These are phyloP conservation scores for Sclerotinia spermophila DNA, from an alignment of 2,329 filamentous ascomycete species.

Conservation along the genomic window DNA sequence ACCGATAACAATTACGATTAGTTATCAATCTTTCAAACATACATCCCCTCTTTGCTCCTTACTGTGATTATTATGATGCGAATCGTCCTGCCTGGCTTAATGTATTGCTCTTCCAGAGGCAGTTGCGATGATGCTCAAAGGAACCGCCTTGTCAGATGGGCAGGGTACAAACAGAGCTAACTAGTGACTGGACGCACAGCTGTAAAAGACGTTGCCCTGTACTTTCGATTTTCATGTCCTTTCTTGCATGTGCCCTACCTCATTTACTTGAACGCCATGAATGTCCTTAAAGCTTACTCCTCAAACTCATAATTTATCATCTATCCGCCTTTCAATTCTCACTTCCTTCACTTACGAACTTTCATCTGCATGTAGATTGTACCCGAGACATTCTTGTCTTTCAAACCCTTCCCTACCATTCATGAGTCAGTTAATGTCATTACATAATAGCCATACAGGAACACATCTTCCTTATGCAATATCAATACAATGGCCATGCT, in stretches of 20 bases:
- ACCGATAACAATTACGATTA: constrained; percentile 24
- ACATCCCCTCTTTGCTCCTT: background rate
- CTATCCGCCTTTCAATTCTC: too few species aligned
- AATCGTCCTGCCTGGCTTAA: too few species aligned
- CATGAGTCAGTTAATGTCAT: background rate
- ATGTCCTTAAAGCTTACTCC: background rate
- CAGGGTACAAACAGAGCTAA: background rate
- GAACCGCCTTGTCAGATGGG: background rate
- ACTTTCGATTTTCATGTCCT: background rate
- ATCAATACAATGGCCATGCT: background rate
- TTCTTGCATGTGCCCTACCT: background rate
- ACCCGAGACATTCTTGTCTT: background rate
- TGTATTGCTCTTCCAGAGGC: fast-evolving
- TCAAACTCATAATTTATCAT: background rate
- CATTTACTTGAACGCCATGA: too few species aligned
- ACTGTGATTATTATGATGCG: background rate
- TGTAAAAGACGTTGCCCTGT: background rate
- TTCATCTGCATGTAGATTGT: background rate
- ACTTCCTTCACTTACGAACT: background rate
- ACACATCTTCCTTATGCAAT: background rate
- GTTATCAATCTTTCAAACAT: constrained; percentile 24
- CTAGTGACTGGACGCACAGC: background rate
- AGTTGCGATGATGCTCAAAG: background rate
- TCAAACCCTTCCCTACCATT: too few species aligned
- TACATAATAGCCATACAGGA: background rate